Base-by-base conservation (phyloP, 2,329 filamentous ascomycete genomes). In the Aulographum hederae region DNA sequence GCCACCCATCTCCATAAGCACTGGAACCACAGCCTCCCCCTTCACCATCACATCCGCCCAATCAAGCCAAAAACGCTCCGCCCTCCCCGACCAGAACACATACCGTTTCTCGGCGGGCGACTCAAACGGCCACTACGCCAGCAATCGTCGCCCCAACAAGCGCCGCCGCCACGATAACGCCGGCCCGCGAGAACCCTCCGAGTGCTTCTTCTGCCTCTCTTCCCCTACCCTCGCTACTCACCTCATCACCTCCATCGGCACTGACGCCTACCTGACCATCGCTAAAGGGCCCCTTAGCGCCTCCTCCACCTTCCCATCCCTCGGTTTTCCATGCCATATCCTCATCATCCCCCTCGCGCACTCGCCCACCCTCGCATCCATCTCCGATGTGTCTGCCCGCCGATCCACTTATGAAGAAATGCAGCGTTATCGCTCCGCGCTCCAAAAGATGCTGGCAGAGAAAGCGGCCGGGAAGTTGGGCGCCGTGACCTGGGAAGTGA, bases 171-270 rank as follows among this genome's bases (percentile, higher is more conserved):
- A n/a, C n/a, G n/a, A n/a, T n/a, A n/a, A n/a, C n/a, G 43, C 44
- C 26, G 47, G 51, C 4, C 53, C 57, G 4, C 44, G 55, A 13
- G 44, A 44, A 0, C 82, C 81, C 2, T 74, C 76, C 32, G 68
- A 77, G 45, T 98, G 89, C 57, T 98, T 89, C 61, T 95, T 98
- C 60, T 98, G 89, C 49, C 65, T 98, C 8, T 85, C 81, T 4
- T 94, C 92, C 51, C 72, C 78, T 4, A 78, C 77, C 37, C 61
- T 89, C 28, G 78, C 79, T 32, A 77, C 76, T 2, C 86, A 98
- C 54, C 78, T 98, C 53, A 77, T 94, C 44, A 78, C 78, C 40
- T 84, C 78, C 17, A 86, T 98, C 39, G 89, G 80, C 32, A 74
- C 84, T 13, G 78, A 92, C 37, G 67, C 73, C 33, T 95, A 95